Evolutionary conservation across 2,329 filamentous ascomycete species (phyloP), one percentile per base, ranked within the genome.

Genomic region (Gnomoniopsis sp.): DNA sequence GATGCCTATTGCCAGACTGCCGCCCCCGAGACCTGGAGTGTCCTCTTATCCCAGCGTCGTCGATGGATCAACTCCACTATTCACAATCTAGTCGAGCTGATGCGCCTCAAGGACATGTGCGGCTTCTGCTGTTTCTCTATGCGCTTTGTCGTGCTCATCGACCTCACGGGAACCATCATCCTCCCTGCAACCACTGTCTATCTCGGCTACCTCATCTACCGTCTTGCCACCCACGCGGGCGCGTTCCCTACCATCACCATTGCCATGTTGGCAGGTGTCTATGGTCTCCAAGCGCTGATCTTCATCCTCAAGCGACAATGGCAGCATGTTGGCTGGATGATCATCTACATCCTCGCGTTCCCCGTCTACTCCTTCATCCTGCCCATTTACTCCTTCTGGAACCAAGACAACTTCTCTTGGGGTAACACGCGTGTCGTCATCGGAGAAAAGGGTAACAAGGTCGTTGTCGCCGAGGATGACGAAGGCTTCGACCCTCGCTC

Each of bases 51-150:
- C n/a, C 95, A 99, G 73, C 88, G 95, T 81, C 92, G 95, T 79
- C 89, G 95, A 72, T 99, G 95, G 95, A 99, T 99, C 74, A 99
- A 99, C 77, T 98, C 95, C 1, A 99, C 95, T 11, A 89, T 99
- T 62, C 95, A 99, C 81, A 99, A 99, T 72, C 75, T 99, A 70
- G 89, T 88, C 26, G 95, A 99, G 73, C 79, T 99, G 69, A 88
- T 96, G 71, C 88, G 88, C 68, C 82, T 99, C 49, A 89, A 93
- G 72, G 92, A 99, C 69, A 88, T 99, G 74, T 99, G 95, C 71
- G 95, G 95, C 65, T 99, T 99, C 86, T 99, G 95, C 78, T 96
- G 90, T 77, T 98, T 98, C 80, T 92, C 90, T 63, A 98, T 98
- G 93, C 88, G 93, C 63, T 97, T 98, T 68, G 85, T 98, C 63